A percentile compares a stretch with the other conserved stretches of the same genome.
phyloP scores from a whole-genome alignment of 345 rosid species.

The Linum trigynum region DNA sequence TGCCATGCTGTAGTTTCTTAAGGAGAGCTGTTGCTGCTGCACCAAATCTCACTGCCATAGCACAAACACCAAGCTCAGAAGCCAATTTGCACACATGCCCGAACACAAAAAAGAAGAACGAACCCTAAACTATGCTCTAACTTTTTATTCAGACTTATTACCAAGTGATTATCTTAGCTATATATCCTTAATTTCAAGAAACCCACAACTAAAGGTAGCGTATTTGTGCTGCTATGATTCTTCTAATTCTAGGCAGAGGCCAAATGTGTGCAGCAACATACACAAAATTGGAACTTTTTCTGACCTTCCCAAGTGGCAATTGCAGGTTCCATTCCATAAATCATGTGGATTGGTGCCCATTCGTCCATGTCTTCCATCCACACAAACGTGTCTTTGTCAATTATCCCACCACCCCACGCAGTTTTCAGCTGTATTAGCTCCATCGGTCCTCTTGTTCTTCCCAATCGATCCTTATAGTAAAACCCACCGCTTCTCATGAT shows the following conservation, averaged over 20 bases:
- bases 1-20: constrained; percentile 82
- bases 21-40: constrained; percentile 77
- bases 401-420: constrained; percentile 83
- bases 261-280: neutral
- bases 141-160: too few species aligned
- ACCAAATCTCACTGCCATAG: constrained; percentile 65
- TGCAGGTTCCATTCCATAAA: constrained; percentile 83
- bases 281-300: constrained; percentile 2
- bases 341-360: constrained; percentile 95
- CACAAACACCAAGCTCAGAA: constrained; percentile 7
- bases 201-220: neutral
- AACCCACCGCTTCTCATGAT: constrained; percentile 79
- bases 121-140: neutral
- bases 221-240: neutral
- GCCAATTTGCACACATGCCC: neutral
- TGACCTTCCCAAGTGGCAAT: constrained; percentile 97
- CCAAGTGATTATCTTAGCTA: too few species aligned
- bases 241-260: neutral
- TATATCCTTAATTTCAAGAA: too few species aligned
- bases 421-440: constrained; percentile 82
- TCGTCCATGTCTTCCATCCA: constrained; percentile 96
- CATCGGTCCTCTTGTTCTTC: constrained; percentile 83
- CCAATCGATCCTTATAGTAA: constrained; percentile 86
- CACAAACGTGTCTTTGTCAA: constrained; percentile 83
- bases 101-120: neutral